Percentiles rank a stretch among this genome's conserved stretches.
phyloP scores from a whole-genome alignment of 495 filamentous ascomycete species.

The Astrothelium subdiscretum region DNA sequence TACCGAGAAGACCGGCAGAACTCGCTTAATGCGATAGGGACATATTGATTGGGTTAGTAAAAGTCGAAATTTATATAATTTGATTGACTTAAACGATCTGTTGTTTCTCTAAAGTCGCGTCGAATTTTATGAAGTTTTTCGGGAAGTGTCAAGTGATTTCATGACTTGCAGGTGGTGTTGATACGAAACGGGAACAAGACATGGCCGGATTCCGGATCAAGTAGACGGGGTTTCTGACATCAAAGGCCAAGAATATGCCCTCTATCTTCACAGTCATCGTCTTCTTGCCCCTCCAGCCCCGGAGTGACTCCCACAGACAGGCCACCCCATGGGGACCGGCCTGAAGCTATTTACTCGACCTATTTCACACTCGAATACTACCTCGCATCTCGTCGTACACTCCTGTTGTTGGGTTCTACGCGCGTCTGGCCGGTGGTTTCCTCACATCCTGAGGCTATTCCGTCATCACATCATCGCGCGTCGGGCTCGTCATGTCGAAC shows the following conservation, averaged over 20 bases:
- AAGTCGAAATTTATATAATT: neutral
- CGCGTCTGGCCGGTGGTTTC: neutral
- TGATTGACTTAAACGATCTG: neutral
- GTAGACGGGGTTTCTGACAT: neutral
- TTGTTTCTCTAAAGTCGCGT: neutral
- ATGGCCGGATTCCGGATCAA: too few relatives aligned
- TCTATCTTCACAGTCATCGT: neutral
- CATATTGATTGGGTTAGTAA: neutral
- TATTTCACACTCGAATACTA: neutral
- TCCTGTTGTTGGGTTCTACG: too few relatives aligned
- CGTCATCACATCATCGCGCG: constrained; percentile 4
- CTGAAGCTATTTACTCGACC: neutral
- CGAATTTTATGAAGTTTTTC: neutral
- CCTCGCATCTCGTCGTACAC: too few relatives aligned
- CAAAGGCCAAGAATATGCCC: neutral
- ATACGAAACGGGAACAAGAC: too few relatives aligned
- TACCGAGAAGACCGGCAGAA: neutral
- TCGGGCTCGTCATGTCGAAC: constrained; percentile 9
- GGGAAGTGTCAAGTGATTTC: too few relatives aligned
- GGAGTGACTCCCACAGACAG: neutral
- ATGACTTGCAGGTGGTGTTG: too few relatives aligned
- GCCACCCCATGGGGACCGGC: neutral
- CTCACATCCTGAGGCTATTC: neutral
- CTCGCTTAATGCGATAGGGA: neutral
- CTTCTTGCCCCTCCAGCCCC: neutral